phyloP scores from a whole-genome alignment of 1,284 basidiomycete genomes.

The Golubevia sp. region DNA sequence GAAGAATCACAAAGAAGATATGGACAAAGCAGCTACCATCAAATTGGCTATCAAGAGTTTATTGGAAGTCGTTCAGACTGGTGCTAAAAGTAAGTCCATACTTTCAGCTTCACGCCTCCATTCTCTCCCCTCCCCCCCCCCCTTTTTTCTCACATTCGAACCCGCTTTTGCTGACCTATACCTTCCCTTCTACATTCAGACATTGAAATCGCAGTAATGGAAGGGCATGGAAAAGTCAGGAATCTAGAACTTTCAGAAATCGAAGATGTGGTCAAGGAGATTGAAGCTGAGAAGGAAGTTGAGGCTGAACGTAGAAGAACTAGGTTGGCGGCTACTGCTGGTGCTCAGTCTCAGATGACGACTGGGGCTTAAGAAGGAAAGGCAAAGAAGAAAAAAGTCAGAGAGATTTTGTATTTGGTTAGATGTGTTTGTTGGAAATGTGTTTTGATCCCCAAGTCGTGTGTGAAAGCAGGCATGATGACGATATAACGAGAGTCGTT shows the following conservation, averaged over 20 bases:
- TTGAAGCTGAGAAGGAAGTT: conserved; percentile 55
- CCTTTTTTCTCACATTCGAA: not conserved
- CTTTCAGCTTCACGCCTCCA: not conserved
- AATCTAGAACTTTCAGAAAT: conserved; percentile 52
- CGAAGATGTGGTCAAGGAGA: conserved; percentile 52
- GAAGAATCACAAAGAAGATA: conserved; percentile 94
- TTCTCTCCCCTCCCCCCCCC: not conserved
- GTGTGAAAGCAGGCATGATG: no score
- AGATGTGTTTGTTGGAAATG: no score
- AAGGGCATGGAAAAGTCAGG: conserved; percentile 42
- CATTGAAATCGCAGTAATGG: conserved; percentile 58
- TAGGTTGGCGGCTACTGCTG: conserved; percentile 53
- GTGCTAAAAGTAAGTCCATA: conserved; percentile 75
- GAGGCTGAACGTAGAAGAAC: conserved; percentile 58
- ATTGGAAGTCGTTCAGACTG: conserved; percentile 97
- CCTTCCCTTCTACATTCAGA: conserved; percentile 14
- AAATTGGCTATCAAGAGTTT: conserved; percentile 95
- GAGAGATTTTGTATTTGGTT: no score
- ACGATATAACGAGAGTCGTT: no score
- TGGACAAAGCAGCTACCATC: conserved; percentile 84
- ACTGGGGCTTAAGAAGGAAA: no score
- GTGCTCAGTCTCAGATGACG: conserved; percentile 49
- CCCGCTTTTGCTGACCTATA: not conserved
- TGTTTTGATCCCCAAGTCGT: no score
- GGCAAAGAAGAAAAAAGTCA: no score